Evolutionary conservation across 352 stramenopile species (phyloP), one percentile per base, ranked within the genome.

Genomic region (Phytophthora vignae): DNA sequence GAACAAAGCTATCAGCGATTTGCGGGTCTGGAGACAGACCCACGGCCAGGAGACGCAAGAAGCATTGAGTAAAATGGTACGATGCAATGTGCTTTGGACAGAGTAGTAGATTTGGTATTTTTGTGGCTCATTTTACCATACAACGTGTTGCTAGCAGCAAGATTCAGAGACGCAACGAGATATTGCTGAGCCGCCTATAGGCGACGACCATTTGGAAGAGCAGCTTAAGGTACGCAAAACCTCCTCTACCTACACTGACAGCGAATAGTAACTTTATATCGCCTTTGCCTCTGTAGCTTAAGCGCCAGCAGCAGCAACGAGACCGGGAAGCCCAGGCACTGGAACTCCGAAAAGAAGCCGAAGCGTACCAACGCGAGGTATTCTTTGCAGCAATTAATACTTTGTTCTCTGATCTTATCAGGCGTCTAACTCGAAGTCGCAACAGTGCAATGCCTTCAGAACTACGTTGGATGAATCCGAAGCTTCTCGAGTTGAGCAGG

Each of bases 1-100:
- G 77, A 79, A 48, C 38, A 74, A 73, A 61, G 69, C 73, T 27
- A 89, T 91, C 31, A 64, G 78, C 9, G 60, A 77, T 8, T 56
- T 91, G 9, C 58, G 63, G 38, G 36, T 55, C 7, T 91, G 83
- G 83, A 87, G 79, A 68, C 42, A 78, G 5, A 6, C 48, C 1
- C 79, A 84, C 12, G 31, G 79, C n/a, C 49, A 73, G 3, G 44
- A 64, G 38, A 83, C 66, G 1, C 69, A 79, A 9, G 49, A 71
- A 54, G 73, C 67, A 2, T 62, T 84, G 12, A 36, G 46, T 14
- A 53, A 77, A 60, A 60, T 85, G 54, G 81, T 89, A 65, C 54
- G 68, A 44, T 1, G 17, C 17, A 14, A 17, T 12, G 38, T 44
- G 38, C 38, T 44, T 12, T 1, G 3, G n/a, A 33, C 29, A 33